phyloP scores from a whole-genome alignment of 108 stramenopile species.

The Fistulifera solaris region DNA sequence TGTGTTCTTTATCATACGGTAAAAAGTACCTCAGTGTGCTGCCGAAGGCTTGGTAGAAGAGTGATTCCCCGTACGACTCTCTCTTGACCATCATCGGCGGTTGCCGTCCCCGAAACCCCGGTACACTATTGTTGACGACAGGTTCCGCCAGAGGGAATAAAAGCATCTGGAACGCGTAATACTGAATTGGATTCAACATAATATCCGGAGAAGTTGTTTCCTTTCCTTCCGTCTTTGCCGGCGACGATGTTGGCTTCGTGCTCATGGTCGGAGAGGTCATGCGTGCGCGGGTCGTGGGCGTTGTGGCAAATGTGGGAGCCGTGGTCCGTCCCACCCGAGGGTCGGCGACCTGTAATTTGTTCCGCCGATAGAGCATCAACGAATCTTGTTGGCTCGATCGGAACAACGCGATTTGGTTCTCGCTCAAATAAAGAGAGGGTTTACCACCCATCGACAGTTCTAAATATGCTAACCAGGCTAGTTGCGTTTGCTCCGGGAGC shows the following conservation, averaged over 20 bases:
- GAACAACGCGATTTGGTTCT: slow-evolving; percentile 1
- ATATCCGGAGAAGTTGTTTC: slow-evolving; percentile 19
- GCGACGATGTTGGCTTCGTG: neutral
- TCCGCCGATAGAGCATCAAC: slow-evolving; percentile 16
- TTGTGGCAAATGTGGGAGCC: slow-evolving; percentile 23
- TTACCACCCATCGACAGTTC: slow-evolving; percentile 5
- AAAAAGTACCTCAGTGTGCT: slow-evolving; percentile 47
- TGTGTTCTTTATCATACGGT: slow-evolving; percentile 20
- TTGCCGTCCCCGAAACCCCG: neutral
- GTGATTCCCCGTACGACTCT: slow-evolving; percentile 47
- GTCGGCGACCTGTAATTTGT: slow-evolving; percentile 16
- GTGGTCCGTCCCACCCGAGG: slow-evolving; percentile 17
- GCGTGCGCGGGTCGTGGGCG: neutral
- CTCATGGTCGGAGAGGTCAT: slow-evolving; percentile 8
- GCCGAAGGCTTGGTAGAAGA: slow-evolving; percentile 52
- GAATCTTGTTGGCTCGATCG: slow-evolving; percentile 16
- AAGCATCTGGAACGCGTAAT: slow-evolving; percentile 52
- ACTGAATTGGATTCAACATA: slow-evolving; percentile 59
- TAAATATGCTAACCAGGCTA: slow-evolving; percentile 27
- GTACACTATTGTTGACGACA: neutral
- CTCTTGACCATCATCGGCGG: neutral
- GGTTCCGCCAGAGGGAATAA: slow-evolving; percentile 56
- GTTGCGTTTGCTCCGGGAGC: slow-evolving; percentile 32
- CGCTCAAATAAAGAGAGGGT: neutral
- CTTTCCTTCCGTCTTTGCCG: slow-evolving; percentile 8